Evolutionary conservation across 768 basidiomycete species (phyloP).

Genomic region (Pisolithus albus): DNA sequence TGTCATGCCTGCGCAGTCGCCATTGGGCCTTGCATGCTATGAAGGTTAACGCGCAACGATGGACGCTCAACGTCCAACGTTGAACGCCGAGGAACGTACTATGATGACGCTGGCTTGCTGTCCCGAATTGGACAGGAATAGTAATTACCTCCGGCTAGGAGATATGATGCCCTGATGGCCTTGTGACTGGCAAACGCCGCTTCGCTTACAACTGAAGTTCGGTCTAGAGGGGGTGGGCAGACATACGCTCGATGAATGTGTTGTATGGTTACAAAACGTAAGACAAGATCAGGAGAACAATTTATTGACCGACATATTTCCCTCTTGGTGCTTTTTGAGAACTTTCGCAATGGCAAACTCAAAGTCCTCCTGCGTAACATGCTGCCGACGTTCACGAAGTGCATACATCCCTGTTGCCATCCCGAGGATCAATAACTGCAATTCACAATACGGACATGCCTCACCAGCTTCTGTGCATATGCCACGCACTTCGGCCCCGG

Average conservation of each 20-base stretch:
- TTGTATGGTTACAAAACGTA: neutral
- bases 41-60: too few species aligned
- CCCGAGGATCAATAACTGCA: neutral
- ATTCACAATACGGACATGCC: constrained; percentile 14
- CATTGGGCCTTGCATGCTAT: too few species aligned
- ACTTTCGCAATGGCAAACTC: constrained; percentile 98
- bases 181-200: too few species aligned
- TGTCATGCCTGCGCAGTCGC: neutral
- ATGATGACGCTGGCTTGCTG: too few species aligned
- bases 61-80: too few species aligned
- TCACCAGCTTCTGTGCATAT: constrained; percentile 94
- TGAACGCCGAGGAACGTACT: too few species aligned
- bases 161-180: too few species aligned
- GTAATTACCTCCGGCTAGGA: too few species aligned
- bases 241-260: neutral
- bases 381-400: constrained; percentile 87
- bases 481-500: constrained; percentile 94
- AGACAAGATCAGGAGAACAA: constrained; percentile 61
- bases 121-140: too few species aligned
- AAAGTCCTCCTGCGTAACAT: constrained; percentile 98
- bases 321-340: constrained; percentile 94
- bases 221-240: too few species aligned
- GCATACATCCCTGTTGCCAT: constrained; percentile 81
- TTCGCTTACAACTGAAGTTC: too few species aligned
- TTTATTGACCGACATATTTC: constrained; percentile 91